Evolutionary conservation across 306 rosid genomes (phyloP).

Genomic region (Cucurbita pepo): DNA sequence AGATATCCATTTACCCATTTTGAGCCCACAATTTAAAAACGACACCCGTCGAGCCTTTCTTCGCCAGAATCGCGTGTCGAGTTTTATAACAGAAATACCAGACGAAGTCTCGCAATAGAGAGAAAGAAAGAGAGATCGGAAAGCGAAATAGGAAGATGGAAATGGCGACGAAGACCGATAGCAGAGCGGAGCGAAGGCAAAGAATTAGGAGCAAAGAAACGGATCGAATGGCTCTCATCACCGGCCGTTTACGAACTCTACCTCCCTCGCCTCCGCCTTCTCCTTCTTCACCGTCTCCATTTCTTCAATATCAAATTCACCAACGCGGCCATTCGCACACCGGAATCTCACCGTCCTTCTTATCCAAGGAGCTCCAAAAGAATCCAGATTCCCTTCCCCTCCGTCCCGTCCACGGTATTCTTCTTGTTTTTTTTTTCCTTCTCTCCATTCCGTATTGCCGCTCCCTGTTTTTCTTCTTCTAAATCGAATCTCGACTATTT

Average conservation of each 20-base stretch:
- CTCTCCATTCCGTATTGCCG: neutral
- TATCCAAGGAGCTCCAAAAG: neutral
- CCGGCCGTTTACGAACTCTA: slow-evolving; percentile 29
- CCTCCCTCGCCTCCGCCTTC: slow-evolving; percentile 22
- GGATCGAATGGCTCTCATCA: slow-evolving; percentile 58
- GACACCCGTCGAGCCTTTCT: too few relatives aligned
- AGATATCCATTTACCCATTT: too few relatives aligned
- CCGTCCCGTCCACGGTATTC: neutral
- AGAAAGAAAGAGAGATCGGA: neutral
- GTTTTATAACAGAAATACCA: neutral
- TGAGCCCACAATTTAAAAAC: too few relatives aligned
- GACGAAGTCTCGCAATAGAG: neutral
- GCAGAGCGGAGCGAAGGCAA: slow-evolving; percentile 37
- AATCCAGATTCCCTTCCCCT: neutral
- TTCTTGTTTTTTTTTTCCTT: neutral
- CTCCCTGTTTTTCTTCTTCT: neutral
- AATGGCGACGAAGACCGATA: slow-evolving; percentile 23
- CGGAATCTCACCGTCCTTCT: neutral
- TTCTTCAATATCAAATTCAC: neutral
- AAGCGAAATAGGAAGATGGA: neutral
- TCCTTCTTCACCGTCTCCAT: neutral
- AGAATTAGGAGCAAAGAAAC: slow-evolving; percentile 37
- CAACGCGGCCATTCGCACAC: slow-evolving; percentile 3
- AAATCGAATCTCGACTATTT: neutral
- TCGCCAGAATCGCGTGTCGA: too few relatives aligned